Evolutionary conservation across 108 stramenopile genomes (phyloP), one percentile per base, ranked within the genome.

Genomic region (Pseudonitzschia delicatissima): DNA sequence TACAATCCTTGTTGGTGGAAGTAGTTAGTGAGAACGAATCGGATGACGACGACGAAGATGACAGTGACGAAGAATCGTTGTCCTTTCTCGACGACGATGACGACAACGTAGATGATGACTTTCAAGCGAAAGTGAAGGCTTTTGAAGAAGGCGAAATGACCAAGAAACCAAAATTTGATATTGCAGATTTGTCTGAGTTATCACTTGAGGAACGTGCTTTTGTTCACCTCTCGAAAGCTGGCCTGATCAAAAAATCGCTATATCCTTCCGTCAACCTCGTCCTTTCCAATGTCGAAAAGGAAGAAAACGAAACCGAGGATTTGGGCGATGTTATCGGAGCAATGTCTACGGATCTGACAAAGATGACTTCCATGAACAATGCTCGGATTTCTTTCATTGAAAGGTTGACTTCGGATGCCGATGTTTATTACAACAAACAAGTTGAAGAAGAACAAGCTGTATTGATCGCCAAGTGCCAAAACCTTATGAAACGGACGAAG

Each of bases 1-100:
- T 87, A 40, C 83, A 85, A 47, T 87, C 83, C 26, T 65, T 87
- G 65, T 45, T 87, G 62, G 77, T 87, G n/a, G 80, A 84, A 26
- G 78, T 77, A 53, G 59, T 26, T 29, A 40, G 51, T 7, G 58
- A 60, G n/a, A 44, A 51, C 20, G 57, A 40, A 13, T 64, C 53
- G 0, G 64, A 64, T 15, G 47, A 49, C 29, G 59, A 61, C 32
- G 47, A 4, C 15, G 65, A 73, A 26, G 34, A 45, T n/a, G 45
- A 45, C 21, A 58, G 57, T 8, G 58, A 61, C 31, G 60, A 62
- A 21, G 58, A 45, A n/a, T 72, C 71, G 1, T 50, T 73, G 48
- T 26, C 50, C 6, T 73, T 73, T 52, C 42, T 72, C 11, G 61
- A 78, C 39, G 77, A 76, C 49, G 78, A 79, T 12, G 61, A 37